phyloP scores from a whole-genome alignment of 306 rosid genomes.

The Mimosa bimucronata region DNA sequence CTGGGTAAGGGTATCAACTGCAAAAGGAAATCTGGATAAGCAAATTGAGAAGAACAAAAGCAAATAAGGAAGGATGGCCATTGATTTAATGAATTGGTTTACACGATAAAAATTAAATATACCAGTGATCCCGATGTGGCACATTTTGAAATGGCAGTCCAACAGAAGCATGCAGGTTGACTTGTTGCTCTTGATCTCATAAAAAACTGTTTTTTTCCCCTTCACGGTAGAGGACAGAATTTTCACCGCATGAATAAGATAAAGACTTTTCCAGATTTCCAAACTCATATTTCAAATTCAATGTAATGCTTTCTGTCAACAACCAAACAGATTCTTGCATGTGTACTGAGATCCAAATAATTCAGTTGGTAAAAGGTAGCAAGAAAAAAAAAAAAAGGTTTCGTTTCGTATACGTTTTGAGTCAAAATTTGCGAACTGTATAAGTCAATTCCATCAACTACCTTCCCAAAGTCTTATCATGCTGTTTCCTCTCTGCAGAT shows the following conservation, averaged over 20 bases:
- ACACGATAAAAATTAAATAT: background rate
- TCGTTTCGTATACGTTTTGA: no score
- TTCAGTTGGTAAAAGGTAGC: background rate
- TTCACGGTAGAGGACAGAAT: background rate
- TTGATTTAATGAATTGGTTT: background rate
- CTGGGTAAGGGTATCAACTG: background rate
- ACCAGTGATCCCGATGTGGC: background rate
- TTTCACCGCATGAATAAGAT: background rate
- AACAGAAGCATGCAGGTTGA: no score
- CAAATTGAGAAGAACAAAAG: background rate
- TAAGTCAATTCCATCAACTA: background rate
- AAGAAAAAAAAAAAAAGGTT: no score
- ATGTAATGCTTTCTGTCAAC: background rate
- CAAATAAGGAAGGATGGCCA: background rate
- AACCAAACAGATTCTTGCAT: background rate
- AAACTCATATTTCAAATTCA: background rate
- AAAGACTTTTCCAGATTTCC: background rate
- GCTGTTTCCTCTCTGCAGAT: no score
- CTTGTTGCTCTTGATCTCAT: background rate
- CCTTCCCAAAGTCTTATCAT: no score
- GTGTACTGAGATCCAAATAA: background rate
- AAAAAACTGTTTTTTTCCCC: background rate
- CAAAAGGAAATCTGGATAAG: background rate
- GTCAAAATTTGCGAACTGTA: background rate
- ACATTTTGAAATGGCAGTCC: background rate